Conservation (phyloP, 2,329 filamentous ascomycete genomes). For the Dactylellina parvicollis region DNA sequence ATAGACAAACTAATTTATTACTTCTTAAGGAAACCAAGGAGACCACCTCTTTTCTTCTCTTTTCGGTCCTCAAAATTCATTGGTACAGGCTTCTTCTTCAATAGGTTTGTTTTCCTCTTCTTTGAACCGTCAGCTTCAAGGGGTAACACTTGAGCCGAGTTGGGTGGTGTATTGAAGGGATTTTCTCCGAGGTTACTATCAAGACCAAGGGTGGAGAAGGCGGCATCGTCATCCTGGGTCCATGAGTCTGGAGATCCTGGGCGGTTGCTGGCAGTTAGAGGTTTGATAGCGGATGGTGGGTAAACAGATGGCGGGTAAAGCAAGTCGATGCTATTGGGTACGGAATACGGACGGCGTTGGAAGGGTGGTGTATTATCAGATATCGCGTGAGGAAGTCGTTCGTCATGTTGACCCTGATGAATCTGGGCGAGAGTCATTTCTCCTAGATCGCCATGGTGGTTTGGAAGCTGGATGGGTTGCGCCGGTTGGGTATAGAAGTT, state of each 20-base stretch:
- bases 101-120: constrained; percentile 26
- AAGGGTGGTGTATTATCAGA: constrained; percentile 16
- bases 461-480: not conserved
- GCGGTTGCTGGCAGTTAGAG: constrained; percentile 8
- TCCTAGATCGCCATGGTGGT: constrained; percentile 30
- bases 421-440: constrained; percentile 29
- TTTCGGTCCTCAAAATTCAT: constrained; percentile 30
- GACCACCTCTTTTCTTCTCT: constrained; percentile 9
- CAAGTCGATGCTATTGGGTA: constrained; percentile 34
- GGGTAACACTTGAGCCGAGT: not conserved
- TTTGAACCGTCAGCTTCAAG: not conserved
- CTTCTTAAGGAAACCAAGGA: constrained; percentile 33
- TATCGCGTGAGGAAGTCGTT: constrained; percentile 30
- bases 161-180: constrained; percentile 20
- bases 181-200: not conserved
- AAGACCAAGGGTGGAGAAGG: constrained; percentile 17
- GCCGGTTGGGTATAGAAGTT: not conserved
- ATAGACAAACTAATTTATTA: too few relatives aligned
- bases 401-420: constrained; percentile 21
- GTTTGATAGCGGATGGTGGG: too few relatives aligned
- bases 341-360: constrained; percentile 2
- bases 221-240: constrained; percentile 44
- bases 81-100: constrained; percentile 16
- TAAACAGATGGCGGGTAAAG: constrained; percentile 21
- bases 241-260: constrained; percentile 39